A percentile compares a stretch with the other conserved stretches of the same genome.
Conservation (phyloP, 305 asterid genomes). For the Plantago coronopus region DNA sequence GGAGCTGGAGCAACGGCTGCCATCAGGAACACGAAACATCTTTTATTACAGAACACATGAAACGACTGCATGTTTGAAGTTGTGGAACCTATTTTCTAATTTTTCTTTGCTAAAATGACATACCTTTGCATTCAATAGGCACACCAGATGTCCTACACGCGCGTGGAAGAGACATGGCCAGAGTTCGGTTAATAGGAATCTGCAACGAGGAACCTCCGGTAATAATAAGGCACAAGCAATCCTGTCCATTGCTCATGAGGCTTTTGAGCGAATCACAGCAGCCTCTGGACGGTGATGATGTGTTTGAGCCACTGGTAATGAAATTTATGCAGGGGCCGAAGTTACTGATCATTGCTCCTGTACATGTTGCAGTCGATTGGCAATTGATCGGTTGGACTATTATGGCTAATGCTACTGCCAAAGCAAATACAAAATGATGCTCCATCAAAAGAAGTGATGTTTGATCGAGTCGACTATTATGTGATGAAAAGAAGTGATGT, state of each 20-base stretch:
- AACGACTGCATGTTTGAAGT: too few species aligned
- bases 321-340: conserved; percentile 38
- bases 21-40: not conserved
- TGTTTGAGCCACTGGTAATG: conserved; percentile 29
- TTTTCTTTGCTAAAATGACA: not conserved
- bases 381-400: conserved; percentile 1
- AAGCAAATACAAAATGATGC: not conserved
- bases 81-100: too few species aligned
- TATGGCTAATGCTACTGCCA: conserved; percentile 13
- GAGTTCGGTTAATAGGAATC: conserved; percentile 49
- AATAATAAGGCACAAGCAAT: conserved; percentile 67
- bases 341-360: conserved; percentile 47
- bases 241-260: conserved; percentile 59
- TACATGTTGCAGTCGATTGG: conserved; percentile 33
- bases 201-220: conserved; percentile 68
- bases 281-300: conserved; percentile 42
- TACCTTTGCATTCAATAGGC: conserved; percentile 67
- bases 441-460: conserved; percentile 5
- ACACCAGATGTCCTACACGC: conserved; percentile 63
- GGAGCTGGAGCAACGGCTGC: conserved; percentile 4
- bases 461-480: too few species aligned
- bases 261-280: conserved; percentile 55
- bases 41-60: not conserved
- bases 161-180: conserved; percentile 60
- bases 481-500: not conserved